Base-by-base conservation (phyloP, 2,329 filamentous ascomycete species). In the Incumbomyces delicatus region DNA sequence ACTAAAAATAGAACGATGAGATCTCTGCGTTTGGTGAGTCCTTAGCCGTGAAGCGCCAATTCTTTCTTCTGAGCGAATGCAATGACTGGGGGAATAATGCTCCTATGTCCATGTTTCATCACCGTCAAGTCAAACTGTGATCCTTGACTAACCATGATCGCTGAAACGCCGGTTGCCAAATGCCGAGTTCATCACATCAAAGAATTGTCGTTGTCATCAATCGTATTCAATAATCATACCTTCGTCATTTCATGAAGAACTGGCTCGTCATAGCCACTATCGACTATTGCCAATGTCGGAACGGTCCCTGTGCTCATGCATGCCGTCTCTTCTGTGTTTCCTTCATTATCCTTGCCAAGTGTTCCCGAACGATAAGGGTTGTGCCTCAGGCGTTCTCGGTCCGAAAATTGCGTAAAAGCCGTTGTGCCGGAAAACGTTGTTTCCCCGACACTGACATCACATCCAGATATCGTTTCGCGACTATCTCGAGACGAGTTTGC, bases 221-320 rank as follows among this genome's bases (percentile, higher is more conserved):
- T 38, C 18, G 14, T 22, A 16, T 27, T 4, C 22, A 4, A 70
- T 50, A 63, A 78, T 41, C 76, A 76, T 11, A 52, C 70, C 30
- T 75, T 74, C 1, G 75, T 75, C 44, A 45, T 30, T 30, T 37
- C 34, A 18, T 38, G 34, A 11, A 45, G 12, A 33, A 4, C 22
- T 32, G 51, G 48, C 39, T 55, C 53, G 40, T 52, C 42, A 32
- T 51, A 57, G 11, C 50, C 53, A 42, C 48, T 57, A 41, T 57
- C 51, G 7, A 43, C 38, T 22, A 46, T 50, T 1, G 41, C 48
- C 5, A 53, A 45, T 16, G 37, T 42, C 14, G 54, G 53, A 20
- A 45, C 16, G 7, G 20, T 30, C 7, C 18, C 10, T 8, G 38
- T 3, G 2, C 38, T 17, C 10, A 11, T 13, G 20, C 16, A 27